Evolutionary conservation across 305 asterid species (phyloP), one percentile per base, ranked within the genome.

Genomic region (Fraxinus paxiana): DNA sequence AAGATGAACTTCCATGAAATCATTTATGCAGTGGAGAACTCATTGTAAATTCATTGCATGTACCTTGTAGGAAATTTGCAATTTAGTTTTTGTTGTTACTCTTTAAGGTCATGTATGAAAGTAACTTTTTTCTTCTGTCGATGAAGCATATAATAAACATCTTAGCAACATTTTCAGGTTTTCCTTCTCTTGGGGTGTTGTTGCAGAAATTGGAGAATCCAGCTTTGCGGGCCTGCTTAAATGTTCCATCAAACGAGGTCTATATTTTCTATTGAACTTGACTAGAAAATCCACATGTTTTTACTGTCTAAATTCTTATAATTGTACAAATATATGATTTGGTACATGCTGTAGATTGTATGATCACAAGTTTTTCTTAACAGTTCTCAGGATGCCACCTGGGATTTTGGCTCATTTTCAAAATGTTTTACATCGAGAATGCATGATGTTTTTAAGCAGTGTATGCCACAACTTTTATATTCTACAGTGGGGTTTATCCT

Each of bases 201-300:
- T 83, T 96, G 89, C 99, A 96, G 85, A 96, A 92, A 85, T 86
- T 96, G 93, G 99, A 96, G 91, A 96, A 92, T 87, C 99, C 99
- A 88, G 99, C 98, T 84, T 83, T 96, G 81, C 95, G 98, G 73
- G 94, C 97, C 26, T 94, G 91, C 92, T 85, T 94, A 87, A 88
- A 90, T 81, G 99, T 96, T 77, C 89, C 98, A 79, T 82, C 95
- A 13, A 92, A 89, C 77, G 98, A 96, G 97, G 99, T 96, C 59
- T 85, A 63, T 84, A 77, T 79, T 77, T 85, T 51, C 6, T 73
- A 46, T 80, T 70, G 72, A 33, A 43, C 48, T 83, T 33, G 59
- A 69, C 34, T 31, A 48, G 73, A 73, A 81, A 33, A 74, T 71
- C 70, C 54, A 75, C 77, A 5, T 37, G 74, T 12, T 81, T 37